A percentile compares a stretch with the other conserved stretches of the same genome.
phyloP scores from a whole-genome alignment of 306 rosid species.

The Abrus pulchellus region DNA sequence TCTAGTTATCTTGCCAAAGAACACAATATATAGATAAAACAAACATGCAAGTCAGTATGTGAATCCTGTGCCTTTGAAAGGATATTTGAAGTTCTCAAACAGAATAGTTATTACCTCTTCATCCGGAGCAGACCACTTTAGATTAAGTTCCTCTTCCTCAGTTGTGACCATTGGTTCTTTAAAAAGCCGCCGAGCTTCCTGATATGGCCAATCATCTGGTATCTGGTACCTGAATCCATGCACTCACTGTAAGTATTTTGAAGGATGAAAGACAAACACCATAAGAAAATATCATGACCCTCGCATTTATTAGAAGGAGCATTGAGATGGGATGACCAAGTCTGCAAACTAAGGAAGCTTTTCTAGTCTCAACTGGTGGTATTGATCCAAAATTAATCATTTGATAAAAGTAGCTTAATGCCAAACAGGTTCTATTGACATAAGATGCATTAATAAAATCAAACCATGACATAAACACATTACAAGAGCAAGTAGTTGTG shows the following conservation, averaged over 20 bases:
- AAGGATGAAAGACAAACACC: constrained; percentile 18
- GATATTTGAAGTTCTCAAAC: constrained; percentile 47
- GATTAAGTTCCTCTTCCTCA: constrained; percentile 75
- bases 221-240: constrained; percentile 79
- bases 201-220: constrained; percentile 91
- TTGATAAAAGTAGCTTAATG: not conserved
- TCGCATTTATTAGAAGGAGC: not conserved
- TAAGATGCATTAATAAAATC: constrained; percentile 9
- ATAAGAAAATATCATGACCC: constrained; percentile 35
- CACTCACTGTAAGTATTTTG: constrained; percentile 13
- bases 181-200: constrained; percentile 90
- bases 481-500: constrained; percentile 16
- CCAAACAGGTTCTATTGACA: constrained; percentile 12
- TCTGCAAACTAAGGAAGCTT: not conserved
- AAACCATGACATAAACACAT: constrained; percentile 18
- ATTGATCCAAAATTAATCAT: constrained; percentile 16
- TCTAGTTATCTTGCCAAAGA: constrained; percentile 44
- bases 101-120: constrained; percentile 71
- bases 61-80: constrained; percentile 31
- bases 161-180: constrained; percentile 78
- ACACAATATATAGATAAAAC: constrained; percentile 35
- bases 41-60: constrained; percentile 4
- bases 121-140: constrained; percentile 95
- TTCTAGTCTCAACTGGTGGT: constrained; percentile 10
- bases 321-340: constrained; percentile 1